phyloP scores from a whole-genome alignment of 169 alveolate genomes.

The Fabrea salina region DNA sequence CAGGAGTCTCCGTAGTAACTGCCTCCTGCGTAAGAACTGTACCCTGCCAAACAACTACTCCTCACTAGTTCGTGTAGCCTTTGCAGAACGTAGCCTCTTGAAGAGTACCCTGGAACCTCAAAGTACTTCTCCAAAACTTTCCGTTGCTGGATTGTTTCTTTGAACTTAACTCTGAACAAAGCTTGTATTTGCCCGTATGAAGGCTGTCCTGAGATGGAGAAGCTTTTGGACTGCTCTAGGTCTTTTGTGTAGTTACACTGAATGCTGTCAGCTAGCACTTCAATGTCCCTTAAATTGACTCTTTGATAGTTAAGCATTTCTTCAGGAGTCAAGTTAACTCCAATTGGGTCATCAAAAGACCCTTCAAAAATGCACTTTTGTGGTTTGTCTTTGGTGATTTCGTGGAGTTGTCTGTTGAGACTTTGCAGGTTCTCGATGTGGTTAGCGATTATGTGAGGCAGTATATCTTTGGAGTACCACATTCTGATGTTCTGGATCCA shows the following conservation, averaged over 20 bases:
- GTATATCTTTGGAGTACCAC: slow-evolving; percentile 15
- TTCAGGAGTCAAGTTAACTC: not conserved
- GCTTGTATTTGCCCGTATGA: slow-evolving; percentile 11
- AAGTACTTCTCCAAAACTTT: slow-evolving; percentile 15
- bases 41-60: not conserved
- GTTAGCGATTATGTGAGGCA: not conserved
- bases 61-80: not conserved
- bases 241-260: not conserved
- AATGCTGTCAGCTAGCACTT: not conserved
- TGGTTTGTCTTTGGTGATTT: not conserved
- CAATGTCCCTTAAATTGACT: not conserved
- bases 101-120: slow-evolving; percentile 21
- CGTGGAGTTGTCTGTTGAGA: not conserved
- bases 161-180: not conserved
- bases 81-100: not conserved
- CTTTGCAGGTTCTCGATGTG: not conserved
- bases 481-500: slow-evolving; percentile 7
- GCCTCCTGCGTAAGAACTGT: not conserved
- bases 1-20: not conserved
- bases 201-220: not conserved
- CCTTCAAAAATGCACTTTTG: slow-evolving; percentile 6
- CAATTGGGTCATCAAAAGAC: not conserved
- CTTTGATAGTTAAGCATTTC: not conserved
- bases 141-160: not conserved
- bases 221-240: not conserved